Percentiles rank a stretch among this genome's conserved stretches.
Conservation (phyloP, 2,329 filamentous ascomycete species). For the Aspergillus glaucus region DNA sequence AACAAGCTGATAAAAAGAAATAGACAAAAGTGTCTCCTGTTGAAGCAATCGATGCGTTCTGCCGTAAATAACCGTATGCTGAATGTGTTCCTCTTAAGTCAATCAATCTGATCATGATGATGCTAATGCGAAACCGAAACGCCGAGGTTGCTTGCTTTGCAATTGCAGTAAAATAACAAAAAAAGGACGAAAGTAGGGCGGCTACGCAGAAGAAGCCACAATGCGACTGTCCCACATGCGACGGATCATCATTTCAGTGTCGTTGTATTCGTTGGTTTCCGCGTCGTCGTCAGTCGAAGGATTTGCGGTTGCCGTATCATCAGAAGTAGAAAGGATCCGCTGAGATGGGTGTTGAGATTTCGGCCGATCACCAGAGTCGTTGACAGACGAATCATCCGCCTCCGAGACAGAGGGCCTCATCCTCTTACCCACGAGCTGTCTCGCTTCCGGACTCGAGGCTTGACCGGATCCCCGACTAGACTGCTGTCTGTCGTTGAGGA, state of each 20-base stretch:
- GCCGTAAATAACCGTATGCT: too few species aligned
- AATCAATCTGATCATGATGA: slow-evolving; percentile 20
- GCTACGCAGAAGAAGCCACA: slow-evolving; percentile 30
- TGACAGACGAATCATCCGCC: slow-evolving; percentile 14
- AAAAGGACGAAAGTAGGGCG: slow-evolving; percentile 2
- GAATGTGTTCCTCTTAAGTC: background rate
- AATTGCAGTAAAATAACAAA: background rate
- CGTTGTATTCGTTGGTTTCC: slow-evolving; percentile 21
- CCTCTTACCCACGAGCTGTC: slow-evolving; percentile 15
- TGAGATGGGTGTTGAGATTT: slow-evolving; percentile 29
- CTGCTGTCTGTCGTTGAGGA: slow-evolving; percentile 20
- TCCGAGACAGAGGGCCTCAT: slow-evolving; percentile 22
- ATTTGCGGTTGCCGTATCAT: slow-evolving; percentile 20
- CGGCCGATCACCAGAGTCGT: slow-evolving; percentile 15
- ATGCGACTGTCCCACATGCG: slow-evolving; percentile 41
- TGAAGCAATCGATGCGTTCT: background rate
- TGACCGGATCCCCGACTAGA: slow-evolving; percentile 8
- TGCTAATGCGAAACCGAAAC: background rate
- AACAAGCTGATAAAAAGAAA: background rate
- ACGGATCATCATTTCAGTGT: slow-evolving; percentile 35
- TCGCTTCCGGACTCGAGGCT: slow-evolving; percentile 16
- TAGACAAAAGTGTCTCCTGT: background rate
- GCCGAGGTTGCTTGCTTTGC: background rate
- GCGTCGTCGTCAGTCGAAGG: slow-evolving; percentile 15
- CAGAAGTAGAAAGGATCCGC: slow-evolving; percentile 29